Percentiles rank a stretch among this genome's conserved stretches.
Evolutionary conservation across 352 stramenopile species (phyloP).

Genomic region (Phytophthora sansomeana): DNA sequence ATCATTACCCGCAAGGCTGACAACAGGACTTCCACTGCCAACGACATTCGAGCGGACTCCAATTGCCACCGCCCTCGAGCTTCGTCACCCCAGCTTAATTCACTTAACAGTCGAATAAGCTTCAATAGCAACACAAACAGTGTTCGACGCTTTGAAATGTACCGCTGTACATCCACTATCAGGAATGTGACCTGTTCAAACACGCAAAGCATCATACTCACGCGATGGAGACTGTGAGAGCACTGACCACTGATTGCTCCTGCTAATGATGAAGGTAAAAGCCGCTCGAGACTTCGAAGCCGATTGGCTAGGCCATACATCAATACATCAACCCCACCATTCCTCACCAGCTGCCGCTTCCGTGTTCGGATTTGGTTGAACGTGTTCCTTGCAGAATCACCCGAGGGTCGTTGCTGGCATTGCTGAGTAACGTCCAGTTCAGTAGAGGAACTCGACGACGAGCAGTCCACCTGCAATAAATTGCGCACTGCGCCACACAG

Average conservation of each 20-base stretch:
- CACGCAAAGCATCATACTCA: conserved; percentile 59
- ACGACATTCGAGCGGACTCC: conserved; percentile 37
- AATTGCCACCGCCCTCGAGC: conserved; percentile 33
- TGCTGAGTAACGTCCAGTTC: conserved; percentile 3
- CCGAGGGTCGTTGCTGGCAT: conserved; percentile 8
- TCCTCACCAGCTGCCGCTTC: conserved; percentile 53
- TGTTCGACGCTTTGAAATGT: conserved; percentile 44
- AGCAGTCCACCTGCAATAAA: conserved; percentile 50
- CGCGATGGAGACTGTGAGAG: conserved; percentile 39
- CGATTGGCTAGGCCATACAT: conserved; percentile 10
- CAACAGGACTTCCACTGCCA: conserved; percentile 55
- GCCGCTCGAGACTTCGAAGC: conserved; percentile 9
- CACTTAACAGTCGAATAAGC: conserved; percentile 45
- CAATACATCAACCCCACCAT: conserved; percentile 47
- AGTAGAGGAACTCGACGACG: neutral
- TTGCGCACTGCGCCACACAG: conserved; percentile 52
- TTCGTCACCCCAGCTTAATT: conserved; percentile 43
- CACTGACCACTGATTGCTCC: conserved; percentile 22
- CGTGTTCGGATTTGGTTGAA: conserved; percentile 41
- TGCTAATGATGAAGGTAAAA: neutral
- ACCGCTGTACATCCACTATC: conserved; percentile 49
- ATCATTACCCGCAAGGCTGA: conserved; percentile 67
- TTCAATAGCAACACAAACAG: conserved; percentile 54
- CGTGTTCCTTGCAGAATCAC: conserved; percentile 25
- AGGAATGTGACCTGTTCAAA: conserved; percentile 80